A percentile compares a stretch with the other conserved stretches of the same genome.
Evolutionary conservation across 2,329 filamentous ascomycete species (phyloP).

Genomic region (Clathrospora elynae): DNA sequence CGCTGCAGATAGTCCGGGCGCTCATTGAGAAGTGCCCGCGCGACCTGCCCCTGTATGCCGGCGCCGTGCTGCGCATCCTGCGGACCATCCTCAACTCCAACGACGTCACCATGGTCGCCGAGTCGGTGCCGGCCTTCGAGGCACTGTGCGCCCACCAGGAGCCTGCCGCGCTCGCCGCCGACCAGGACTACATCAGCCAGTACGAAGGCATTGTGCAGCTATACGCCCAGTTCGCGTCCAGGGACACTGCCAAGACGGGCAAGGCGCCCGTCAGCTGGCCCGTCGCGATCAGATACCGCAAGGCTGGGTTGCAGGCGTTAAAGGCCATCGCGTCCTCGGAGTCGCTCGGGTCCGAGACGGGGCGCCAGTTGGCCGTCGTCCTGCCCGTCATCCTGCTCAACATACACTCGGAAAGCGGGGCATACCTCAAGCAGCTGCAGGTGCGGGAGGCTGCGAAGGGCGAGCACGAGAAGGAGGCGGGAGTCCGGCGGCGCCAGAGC

Average conservation of each 20-base stretch:
- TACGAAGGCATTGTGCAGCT: slow-evolving; percentile 81
- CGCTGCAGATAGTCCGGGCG: slow-evolving; percentile 86
- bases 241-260: slow-evolving; percentile 53
- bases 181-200: slow-evolving; percentile 79
- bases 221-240: slow-evolving; percentile 81
- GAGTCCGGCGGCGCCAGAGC: slow-evolving; percentile 73
- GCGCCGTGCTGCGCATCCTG: slow-evolving; percentile 82
- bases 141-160: slow-evolving; percentile 90
- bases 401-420: slow-evolving; percentile 74
- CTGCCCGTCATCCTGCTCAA: slow-evolving; percentile 88
- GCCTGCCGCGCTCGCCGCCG: slow-evolving; percentile 79
- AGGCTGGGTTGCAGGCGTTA: slow-evolving; percentile 68
- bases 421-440: slow-evolving; percentile 71
- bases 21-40: slow-evolving; percentile 92
- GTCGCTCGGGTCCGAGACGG: slow-evolving; percentile 73
- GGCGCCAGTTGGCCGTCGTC: slow-evolving; percentile 76
- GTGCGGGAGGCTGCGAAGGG: slow-evolving; percentile 71
- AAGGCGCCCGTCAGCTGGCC: slow-evolving; percentile 66
- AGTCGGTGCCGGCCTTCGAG: slow-evolving; percentile 83
- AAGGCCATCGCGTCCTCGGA: slow-evolving; percentile 81
- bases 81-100: slow-evolving; percentile 80
- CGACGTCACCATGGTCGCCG: slow-evolving; percentile 91
- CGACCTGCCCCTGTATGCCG: slow-evolving; percentile 86
- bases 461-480: slow-evolving; percentile 68
- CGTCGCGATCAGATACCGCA: slow-evolving; percentile 68